Evolutionary conservation across 1,284 basidiomycete genomes (phyloP).

Genomic region (Tetrapyrgos nigripes): DNA sequence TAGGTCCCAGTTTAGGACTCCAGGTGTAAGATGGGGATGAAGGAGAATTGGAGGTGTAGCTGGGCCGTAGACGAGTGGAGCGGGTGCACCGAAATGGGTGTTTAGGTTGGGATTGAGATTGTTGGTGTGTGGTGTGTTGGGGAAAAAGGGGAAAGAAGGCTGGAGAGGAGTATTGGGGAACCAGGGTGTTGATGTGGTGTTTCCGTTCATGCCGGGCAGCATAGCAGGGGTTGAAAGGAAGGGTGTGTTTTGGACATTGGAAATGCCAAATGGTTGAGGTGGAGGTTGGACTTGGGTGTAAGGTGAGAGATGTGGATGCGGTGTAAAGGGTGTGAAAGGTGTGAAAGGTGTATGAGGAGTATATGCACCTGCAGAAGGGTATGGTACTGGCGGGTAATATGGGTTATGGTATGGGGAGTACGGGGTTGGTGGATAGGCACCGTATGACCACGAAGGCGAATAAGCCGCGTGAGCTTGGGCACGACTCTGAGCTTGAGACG

Average conservation of each 20-base stretch:
- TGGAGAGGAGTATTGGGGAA: conserved; percentile 8
- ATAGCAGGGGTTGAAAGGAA: conserved; percentile 7
- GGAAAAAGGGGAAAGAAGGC: neutral
- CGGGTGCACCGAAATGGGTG: no score
- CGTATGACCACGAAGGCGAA: neutral
- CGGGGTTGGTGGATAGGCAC: conserved; percentile 2
- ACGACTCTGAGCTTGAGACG: neutral
- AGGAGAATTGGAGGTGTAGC: conserved; percentile 10
- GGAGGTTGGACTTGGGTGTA: neutral
- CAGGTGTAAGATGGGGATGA: conserved; percentile 3
- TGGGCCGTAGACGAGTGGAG: neutral
- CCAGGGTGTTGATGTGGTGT: conserved; percentile 9
- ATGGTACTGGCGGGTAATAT: conserved; percentile 12
- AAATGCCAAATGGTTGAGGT: conserved; percentile 6
- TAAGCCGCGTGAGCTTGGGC: neutral
- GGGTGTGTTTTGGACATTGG: conserved; percentile 12
- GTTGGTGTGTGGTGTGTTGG: neutral
- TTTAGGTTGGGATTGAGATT: neutral
- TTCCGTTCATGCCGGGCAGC: neutral
- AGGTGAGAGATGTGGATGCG: neutral
- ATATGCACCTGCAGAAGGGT: neutral
- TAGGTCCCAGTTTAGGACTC: conserved; percentile 8
- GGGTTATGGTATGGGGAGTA: conserved; percentile 5
- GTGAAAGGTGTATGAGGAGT: conserved; percentile 1
- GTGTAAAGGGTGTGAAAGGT: conserved; percentile 1